Base-by-base conservation (phyloP, 208 protist species). In the Herpetomonas tarakana region DNA sequence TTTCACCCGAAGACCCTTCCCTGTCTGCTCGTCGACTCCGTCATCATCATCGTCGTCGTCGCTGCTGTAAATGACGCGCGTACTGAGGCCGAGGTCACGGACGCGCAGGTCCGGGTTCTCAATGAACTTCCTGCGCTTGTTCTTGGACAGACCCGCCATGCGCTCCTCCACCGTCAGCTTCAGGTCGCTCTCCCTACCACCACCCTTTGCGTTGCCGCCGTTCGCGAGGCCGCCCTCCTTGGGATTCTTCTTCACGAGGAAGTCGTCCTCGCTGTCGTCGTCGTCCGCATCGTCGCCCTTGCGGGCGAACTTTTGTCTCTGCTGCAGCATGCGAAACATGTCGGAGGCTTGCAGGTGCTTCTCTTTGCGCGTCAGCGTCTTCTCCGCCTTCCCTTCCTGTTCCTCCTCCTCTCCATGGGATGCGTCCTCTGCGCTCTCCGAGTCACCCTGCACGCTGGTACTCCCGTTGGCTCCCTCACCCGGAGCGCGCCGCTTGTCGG, bases 121-220 rank as follows among this genome's bases (percentile, higher is more conserved):
- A 65, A 96, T 74, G 52, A 79, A 83, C 57, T 78, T 82, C 0
- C 83, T 71, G n/a, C 76, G 62, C 74, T 93, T 96, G 30, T 77
- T 76, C 68, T 93, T 96, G 14, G 89, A 96, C 27, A 96, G 73
- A 31, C 89, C 89, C 1, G 89, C 85, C n/a, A 96, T 65, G 28
- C 89, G 86, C 71, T 96, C 89, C 3, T 89, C 76, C 6, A 68
- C 58, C 9, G 76, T 92, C 3, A 96, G 62, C 46, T 77, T 65
- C 29, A 77, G 69, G n/a, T 52, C 41, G 18, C 50, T 21, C 21
- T 56, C 46, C 4, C 41, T 29, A n/a, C 11, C 51, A 14, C 31
- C 24, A 25, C 28, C 44, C 38, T 69, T 35, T 6, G 29, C 25
- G 14, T 12, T 21, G 11, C 26, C 39, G 29, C 21, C 53, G 30